Conservation (phyloP, 768 basidiomycete species). For the Coprinopsis sp. region DNA sequence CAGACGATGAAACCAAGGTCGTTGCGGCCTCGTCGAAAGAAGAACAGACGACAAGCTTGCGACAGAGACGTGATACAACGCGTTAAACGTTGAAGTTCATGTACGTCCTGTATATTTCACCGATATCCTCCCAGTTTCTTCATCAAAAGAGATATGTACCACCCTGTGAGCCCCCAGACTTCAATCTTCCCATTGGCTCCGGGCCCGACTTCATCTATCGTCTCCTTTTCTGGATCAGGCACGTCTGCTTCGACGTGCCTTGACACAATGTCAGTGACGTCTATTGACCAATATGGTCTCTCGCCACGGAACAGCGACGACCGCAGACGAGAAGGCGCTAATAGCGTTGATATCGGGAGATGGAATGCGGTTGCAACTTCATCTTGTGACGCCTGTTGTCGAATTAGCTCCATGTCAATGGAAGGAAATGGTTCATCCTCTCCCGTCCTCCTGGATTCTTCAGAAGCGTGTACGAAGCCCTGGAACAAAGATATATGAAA, state of each 20-base stretch:
- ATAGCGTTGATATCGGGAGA: slow-evolving; percentile 53
- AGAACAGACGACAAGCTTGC: slow-evolving; percentile 17
- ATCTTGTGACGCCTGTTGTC: slow-evolving; percentile 39
- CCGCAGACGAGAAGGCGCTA: slow-evolving; percentile 44
- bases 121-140: slow-evolving; percentile 45
- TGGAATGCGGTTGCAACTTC: slow-evolving; percentile 75
- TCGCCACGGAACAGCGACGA: slow-evolving; percentile 50
- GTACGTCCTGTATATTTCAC: slow-evolving; percentile 17
- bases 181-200: slow-evolving; percentile 49
- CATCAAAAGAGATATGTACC: slow-evolving; percentile 70
- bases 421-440: slow-evolving; percentile 55
- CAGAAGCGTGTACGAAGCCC: slow-evolving; percentile 36
- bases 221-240: slow-evolving; percentile 15
- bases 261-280: slow-evolving; percentile 57
- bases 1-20: slow-evolving; percentile 11
- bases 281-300: slow-evolving; percentile 61
- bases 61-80: slow-evolving; percentile 24
- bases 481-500: slow-evolving; percentile 11
- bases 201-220: slow-evolving; percentile 38
- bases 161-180: slow-evolving; percentile 82
- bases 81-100: no score
- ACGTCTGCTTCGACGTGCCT: slow-evolving; percentile 24
- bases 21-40: slow-evolving; percentile 8
- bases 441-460: slow-evolving; percentile 12
- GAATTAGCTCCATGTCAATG: slow-evolving; percentile 47